Evolutionary conservation across 345 rosid genomes (phyloP).

Genomic region (Aegle marmelos): DNA sequence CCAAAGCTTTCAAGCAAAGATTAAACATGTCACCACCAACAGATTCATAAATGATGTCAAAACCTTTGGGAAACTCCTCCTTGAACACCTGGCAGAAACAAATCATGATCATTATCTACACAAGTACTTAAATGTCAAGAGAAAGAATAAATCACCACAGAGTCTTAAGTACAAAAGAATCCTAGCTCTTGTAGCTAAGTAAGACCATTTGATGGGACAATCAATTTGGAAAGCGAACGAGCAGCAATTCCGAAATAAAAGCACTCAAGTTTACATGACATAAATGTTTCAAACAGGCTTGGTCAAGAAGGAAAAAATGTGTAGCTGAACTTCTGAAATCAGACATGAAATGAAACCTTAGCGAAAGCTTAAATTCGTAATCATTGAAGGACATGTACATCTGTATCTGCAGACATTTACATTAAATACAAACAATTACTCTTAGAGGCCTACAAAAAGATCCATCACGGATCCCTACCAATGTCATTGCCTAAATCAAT

Average conservation of each 20-base stretch:
- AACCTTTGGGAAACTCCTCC: slow-evolving; percentile 80
- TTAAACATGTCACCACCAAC: slow-evolving; percentile 95
- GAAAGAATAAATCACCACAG: not conserved
- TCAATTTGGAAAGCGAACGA: not conserved
- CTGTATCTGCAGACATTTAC: not conserved
- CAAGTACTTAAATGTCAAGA: not conserved
- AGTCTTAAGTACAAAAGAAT: not conserved
- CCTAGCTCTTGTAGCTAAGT: not conserved
- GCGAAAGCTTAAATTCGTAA: not conserved
- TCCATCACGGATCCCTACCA: not conserved
- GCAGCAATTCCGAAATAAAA: not conserved
- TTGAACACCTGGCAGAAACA: slow-evolving; percentile 57
- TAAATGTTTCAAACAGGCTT: not conserved
- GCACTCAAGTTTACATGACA: not conserved
- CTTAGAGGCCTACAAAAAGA: not conserved
- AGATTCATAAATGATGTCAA: slow-evolving; percentile 87
- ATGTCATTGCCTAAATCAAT: not conserved
- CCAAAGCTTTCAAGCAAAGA: slow-evolving; percentile 81
- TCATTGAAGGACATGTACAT: not conserved
- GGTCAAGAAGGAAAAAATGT: not conserved
- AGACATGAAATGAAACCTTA: not conserved
- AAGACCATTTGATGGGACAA: not conserved
- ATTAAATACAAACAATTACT: not conserved
- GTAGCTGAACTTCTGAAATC: not conserved
- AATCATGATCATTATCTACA: not conserved